These are phyloP conservation scores for Pistacia vera DNA, from an alignment of 345 rosid genomes.

Conservation along the genomic window DNA sequence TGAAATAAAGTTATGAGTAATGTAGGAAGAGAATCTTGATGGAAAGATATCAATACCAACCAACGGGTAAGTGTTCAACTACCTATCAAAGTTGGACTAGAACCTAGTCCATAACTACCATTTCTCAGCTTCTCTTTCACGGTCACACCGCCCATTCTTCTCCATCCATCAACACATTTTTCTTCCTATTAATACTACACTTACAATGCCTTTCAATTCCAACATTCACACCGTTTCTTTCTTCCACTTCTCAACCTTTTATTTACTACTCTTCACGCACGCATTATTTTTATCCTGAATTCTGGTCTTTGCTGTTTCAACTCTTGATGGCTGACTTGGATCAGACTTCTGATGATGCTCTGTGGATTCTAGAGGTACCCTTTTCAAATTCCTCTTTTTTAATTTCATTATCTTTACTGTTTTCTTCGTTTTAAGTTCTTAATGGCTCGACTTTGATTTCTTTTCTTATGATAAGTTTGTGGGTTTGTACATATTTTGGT, in stretches of 20 bases:
- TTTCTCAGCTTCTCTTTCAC: conserved; percentile 21
- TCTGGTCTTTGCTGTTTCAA: not conserved
- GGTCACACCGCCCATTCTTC: conserved; percentile 10
- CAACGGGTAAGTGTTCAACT: conserved; percentile 31
- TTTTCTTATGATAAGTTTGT: too few species aligned
- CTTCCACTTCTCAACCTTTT: too few species aligned
- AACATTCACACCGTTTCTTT: not conserved
- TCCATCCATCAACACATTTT: too few species aligned
- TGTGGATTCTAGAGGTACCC: conserved; percentile 34
- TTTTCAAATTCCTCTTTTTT: not conserved
- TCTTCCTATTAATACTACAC: conserved; percentile 16
- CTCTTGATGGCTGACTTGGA: conserved; percentile 46
- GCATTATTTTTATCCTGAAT: not conserved
- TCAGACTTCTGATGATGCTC: conserved; percentile 35
- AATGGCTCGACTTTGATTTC: conserved; percentile 1
- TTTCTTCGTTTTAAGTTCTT: not conserved
- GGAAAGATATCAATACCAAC: conserved; percentile 11
- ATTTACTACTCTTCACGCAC: too few species aligned
- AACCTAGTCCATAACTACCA: conserved; percentile 39
- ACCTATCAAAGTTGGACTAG: conserved; percentile 55
- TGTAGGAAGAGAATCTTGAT: not conserved
- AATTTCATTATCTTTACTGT: not conserved
- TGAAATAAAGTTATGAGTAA: not conserved
- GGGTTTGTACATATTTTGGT: too few species aligned
- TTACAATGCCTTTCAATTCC: conserved; percentile 8